These are phyloP conservation scores for Aspergillus glaucus DNA, from an alignment of 2,329 filamentous ascomycete species.

Conservation along the genomic window DNA sequence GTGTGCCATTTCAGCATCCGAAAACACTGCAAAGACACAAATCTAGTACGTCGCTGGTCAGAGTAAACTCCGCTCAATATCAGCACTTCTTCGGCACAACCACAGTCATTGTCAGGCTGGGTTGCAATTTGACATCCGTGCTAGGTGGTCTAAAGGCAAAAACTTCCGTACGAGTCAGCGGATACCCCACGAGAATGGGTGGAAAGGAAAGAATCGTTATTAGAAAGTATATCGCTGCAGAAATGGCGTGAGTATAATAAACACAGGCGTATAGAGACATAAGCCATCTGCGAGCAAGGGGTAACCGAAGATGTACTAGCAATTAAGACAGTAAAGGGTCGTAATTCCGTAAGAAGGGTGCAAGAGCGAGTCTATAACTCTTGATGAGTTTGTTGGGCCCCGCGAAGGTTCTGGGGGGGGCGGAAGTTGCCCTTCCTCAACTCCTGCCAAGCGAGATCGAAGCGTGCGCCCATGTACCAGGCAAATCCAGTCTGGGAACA, in stretches of 20 bases:
- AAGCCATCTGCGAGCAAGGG: slow-evolving; percentile 16
- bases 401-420: slow-evolving; percentile 24
- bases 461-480: slow-evolving; percentile 73
- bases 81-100: slow-evolving; percentile 99
- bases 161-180: slow-evolving; percentile 5
- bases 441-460: slow-evolving; percentile 62
- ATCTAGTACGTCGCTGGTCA: slow-evolving; percentile 40
- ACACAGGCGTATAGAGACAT: slow-evolving; percentile 16
- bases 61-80: slow-evolving; percentile 48
- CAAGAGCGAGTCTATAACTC: slow-evolving; percentile 35
- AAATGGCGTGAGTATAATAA: slow-evolving; percentile 9
- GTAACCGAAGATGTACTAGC: slow-evolving; percentile 8
- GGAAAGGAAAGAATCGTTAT: slow-evolving; percentile 21
- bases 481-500: slow-evolving; percentile 62
- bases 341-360: slow-evolving; percentile 22
- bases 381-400: slow-evolving; percentile 7
- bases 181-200: not conserved
- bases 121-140: slow-evolving; percentile 99
- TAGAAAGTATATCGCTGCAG: slow-evolving; percentile 22
- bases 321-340: slow-evolving; percentile 20
- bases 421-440: slow-evolving; percentile 46
- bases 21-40: slow-evolving; percentile 27
- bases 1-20: slow-evolving; percentile 31
- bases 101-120: slow-evolving; percentile 70
- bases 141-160: slow-evolving; percentile 40